phyloP scores from a whole-genome alignment of 2,329 filamentous ascomycete species.

The Tolypocladium album region DNA sequence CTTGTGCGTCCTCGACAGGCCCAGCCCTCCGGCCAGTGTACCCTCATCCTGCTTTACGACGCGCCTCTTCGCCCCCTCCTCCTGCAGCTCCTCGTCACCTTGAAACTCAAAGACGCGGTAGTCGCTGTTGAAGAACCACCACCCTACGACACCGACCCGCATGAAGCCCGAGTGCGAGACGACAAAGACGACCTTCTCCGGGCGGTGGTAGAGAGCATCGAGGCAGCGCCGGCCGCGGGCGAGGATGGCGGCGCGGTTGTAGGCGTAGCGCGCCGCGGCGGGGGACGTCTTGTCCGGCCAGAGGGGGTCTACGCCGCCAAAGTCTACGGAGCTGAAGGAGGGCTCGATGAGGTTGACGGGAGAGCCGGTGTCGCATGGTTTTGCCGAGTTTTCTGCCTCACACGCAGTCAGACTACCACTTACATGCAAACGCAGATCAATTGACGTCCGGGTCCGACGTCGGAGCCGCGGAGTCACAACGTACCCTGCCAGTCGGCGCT shows the following conservation, averaged over 20 bases:
- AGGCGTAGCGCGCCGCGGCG: slow-evolving; percentile 35
- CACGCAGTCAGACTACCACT: neutral
- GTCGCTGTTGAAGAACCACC: slow-evolving; percentile 50
- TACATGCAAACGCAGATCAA: neutral
- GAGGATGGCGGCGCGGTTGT: slow-evolving; percentile 40
- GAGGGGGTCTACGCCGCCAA: slow-evolving; percentile 42
- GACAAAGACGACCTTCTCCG: slow-evolving; percentile 52
- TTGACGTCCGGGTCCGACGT: neutral
- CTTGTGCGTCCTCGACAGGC: slow-evolving; percentile 20
- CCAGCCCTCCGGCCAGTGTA: slow-evolving; percentile 23
- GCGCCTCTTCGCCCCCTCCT: neutral
- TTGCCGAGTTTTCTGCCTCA: slow-evolving; percentile 35
- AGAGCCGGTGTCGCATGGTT: slow-evolving; percentile 53
- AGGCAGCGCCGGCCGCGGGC: slow-evolving; percentile 42
- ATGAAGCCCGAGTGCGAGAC: slow-evolving; percentile 57
- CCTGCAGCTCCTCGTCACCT: slow-evolving; percentile 12
- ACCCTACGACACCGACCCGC: slow-evolving; percentile 42
- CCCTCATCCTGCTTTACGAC: slow-evolving; percentile 34
- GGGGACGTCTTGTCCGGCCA: slow-evolving; percentile 52
- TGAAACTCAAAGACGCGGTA: slow-evolving; percentile 51
- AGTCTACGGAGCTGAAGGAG: slow-evolving; percentile 47
- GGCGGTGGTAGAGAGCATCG: slow-evolving; percentile 35
- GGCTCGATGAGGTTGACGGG: slow-evolving; percentile 27
- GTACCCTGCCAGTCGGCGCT: slow-evolving; percentile 56
- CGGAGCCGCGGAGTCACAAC: neutral